A percentile compares a stretch with the other conserved stretches of the same genome.
Evolutionary conservation across 225 moss, liverwort and hornwort genomes (phyloP).

Genomic region (Polytrichum formosum): DNA sequence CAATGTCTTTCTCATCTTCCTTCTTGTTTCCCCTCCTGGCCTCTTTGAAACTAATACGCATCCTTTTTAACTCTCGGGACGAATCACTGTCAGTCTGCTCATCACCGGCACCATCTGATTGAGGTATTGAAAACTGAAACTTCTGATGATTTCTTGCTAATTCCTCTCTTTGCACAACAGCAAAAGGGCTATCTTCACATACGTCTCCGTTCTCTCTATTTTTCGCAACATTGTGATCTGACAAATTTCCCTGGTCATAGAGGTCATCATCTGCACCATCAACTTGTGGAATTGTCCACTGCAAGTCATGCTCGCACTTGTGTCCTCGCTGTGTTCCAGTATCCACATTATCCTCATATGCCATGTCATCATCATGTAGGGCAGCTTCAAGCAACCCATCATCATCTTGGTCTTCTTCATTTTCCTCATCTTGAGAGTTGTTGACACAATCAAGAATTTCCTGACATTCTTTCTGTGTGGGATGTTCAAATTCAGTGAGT

Average conservation of each 20-base stretch:
- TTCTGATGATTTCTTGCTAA: slow-evolving; percentile 8
- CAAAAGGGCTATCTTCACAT: too few species aligned
- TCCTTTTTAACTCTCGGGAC: slow-evolving; percentile 42
- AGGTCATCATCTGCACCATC: slow-evolving; percentile 60
- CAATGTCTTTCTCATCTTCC: slow-evolving; percentile 25
- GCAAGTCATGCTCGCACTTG: not conserved
- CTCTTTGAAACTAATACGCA: slow-evolving; percentile 23
- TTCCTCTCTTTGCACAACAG: slow-evolving; percentile 5
- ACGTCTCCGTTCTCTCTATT: too few species aligned
- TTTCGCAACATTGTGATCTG: too few species aligned
- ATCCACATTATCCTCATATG: slow-evolving; percentile 27
- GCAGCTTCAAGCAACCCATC: slow-evolving; percentile 43
- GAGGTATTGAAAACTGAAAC: slow-evolving; percentile 30
- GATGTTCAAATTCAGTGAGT: slow-evolving; percentile 73
- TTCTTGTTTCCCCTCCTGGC: slow-evolving; percentile 20
- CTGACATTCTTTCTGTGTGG: slow-evolving; percentile 75
- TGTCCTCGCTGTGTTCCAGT: slow-evolving; percentile 3
- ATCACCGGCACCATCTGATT: slow-evolving; percentile 55
- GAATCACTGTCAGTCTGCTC: slow-evolving; percentile 34
- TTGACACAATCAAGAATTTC: slow-evolving; percentile 79
- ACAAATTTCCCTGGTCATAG: not conserved
- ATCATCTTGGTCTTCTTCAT: slow-evolving; percentile 26
- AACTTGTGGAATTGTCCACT: slow-evolving; percentile 52
- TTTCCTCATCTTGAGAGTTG: slow-evolving; percentile 28
- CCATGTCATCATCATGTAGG: slow-evolving; percentile 30